Evolutionary conservation across 768 basidiomycete species (phyloP).

Genomic region (Pulveroboletus sp.): DNA sequence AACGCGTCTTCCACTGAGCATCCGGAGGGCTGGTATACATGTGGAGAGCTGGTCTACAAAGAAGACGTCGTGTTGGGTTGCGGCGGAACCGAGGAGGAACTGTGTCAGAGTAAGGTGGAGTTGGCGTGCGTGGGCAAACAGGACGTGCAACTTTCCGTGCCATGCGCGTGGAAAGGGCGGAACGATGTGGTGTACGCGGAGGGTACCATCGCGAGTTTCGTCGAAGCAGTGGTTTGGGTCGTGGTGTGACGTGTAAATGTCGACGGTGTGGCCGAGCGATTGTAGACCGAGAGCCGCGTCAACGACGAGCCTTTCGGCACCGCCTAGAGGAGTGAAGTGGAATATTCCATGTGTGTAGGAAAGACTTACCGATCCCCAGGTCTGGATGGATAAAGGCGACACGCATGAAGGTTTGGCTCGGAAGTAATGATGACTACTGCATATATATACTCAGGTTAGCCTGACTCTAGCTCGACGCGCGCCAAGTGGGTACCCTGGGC

Average conservation of each 20-base stretch:
- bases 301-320: conserved; percentile 92
- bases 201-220: conserved; percentile 87
- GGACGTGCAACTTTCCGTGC: conserved; percentile 79
- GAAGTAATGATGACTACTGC: too few relatives aligned
- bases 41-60: conserved; percentile 96
- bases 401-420: too few relatives aligned
- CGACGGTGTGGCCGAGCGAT: conserved; percentile 76
- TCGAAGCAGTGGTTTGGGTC: conserved; percentile 87
- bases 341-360: not conserved
- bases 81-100: conserved; percentile 52
- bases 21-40: conserved; percentile 79
- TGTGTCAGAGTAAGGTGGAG: conserved; percentile 63
- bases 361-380: conserved; percentile 77
- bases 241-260: conserved; percentile 93
- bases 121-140: conserved; percentile 87
- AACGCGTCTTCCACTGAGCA: conserved; percentile 67
- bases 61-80: conserved; percentile 70
- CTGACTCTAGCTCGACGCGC: too few relatives aligned
- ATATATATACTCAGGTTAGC: too few relatives aligned
- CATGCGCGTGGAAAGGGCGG: conserved; percentile 81
- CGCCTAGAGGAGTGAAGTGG: conserved; percentile 51
- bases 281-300: conserved; percentile 93
- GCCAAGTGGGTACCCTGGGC: too few relatives aligned
- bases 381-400: conserved; percentile 94
- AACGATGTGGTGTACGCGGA: conserved; percentile 67